Conservation (phyloP, 2,329 filamentous ascomycete species). For the Penicillium sp. region DNA sequence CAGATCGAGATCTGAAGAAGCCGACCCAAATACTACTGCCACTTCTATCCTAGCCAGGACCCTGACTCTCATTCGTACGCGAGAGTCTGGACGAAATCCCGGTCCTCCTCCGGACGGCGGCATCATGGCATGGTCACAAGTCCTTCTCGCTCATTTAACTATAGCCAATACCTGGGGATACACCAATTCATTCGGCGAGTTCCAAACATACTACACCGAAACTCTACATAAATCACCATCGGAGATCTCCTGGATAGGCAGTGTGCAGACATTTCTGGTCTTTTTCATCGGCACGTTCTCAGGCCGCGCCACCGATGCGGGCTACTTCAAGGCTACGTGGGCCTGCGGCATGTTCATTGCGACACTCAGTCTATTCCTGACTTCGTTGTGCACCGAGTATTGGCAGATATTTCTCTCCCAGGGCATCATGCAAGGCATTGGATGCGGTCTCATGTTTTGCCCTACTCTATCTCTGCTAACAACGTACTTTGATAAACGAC, state of each 20-base stretch:
- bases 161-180: constrained; percentile 25
- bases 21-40: background rate
- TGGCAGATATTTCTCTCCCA: constrained; percentile 50
- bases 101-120: constrained; percentile 29
- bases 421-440: constrained; percentile 38
- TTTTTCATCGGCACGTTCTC: constrained; percentile 43
- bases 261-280: constrained; percentile 44
- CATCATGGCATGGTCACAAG: constrained; percentile 28
- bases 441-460: constrained; percentile 42
- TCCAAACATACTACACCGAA: constrained; percentile 43
- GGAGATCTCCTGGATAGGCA: constrained; percentile 46
- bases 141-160: constrained; percentile 26
- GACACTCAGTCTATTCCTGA: constrained; percentile 44
- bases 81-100: constrained; percentile 8
- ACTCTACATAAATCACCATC: constrained; percentile 29
- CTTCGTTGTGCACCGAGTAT: constrained; percentile 42
- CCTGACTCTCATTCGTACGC: constrained; percentile 10
- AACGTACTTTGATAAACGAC: constrained; percentile 41
- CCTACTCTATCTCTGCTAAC: constrained; percentile 36
- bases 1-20: background rate
- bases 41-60: constrained; percentile 1
- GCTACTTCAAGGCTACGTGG: constrained; percentile 33
- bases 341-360: constrained; percentile 28
- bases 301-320: constrained; percentile 39
- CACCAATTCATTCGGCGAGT: constrained; percentile 39